Conservation (phyloP, 1,284 basidiomycete genomes). For the Ustilago shanxiensis region DNA sequence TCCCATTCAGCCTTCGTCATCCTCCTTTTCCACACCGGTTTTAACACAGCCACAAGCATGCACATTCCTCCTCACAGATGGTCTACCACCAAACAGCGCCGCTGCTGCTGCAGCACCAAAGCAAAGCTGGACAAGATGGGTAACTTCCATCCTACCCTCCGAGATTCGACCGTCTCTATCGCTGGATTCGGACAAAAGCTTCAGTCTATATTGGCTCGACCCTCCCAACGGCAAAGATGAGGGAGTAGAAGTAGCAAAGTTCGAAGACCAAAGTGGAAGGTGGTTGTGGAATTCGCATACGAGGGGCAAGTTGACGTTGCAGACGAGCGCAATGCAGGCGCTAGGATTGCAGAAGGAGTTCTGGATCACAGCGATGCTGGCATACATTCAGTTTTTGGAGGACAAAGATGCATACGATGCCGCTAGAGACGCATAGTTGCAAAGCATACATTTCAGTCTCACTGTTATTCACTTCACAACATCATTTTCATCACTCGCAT, state of each 20-base stretch:
- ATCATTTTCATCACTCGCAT: background rate
- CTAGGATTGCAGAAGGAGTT: conserved; percentile 56
- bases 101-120: background rate
- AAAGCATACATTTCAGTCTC: background rate
- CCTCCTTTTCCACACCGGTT: background rate
- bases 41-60: conserved; percentile 7
- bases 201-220: conserved; percentile 59
- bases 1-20: conserved; percentile 31
- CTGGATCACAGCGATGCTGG: conserved; percentile 57
- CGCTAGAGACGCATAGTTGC: conserved; percentile 25
- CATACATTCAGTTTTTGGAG: conserved; percentile 63
- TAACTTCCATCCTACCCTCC: conserved; percentile 51
- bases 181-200: conserved; percentile 56
- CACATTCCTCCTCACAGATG: conserved; percentile 27
- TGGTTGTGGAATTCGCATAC: conserved; percentile 60
- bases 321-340: conserved; percentile 52
- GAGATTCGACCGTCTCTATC: conserved; percentile 50
- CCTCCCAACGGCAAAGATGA: conserved; percentile 19
- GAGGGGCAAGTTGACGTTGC: conserved; percentile 47
- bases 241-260: conserved; percentile 52
- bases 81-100: background rate
- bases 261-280: conserved; percentile 53
- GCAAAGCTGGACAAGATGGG: conserved; percentile 58
- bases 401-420: conserved; percentile 52
- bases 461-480: background rate